Conservation (phyloP, 2,329 filamentous ascomycete genomes). For the Paecilomyces variotii region DNA sequence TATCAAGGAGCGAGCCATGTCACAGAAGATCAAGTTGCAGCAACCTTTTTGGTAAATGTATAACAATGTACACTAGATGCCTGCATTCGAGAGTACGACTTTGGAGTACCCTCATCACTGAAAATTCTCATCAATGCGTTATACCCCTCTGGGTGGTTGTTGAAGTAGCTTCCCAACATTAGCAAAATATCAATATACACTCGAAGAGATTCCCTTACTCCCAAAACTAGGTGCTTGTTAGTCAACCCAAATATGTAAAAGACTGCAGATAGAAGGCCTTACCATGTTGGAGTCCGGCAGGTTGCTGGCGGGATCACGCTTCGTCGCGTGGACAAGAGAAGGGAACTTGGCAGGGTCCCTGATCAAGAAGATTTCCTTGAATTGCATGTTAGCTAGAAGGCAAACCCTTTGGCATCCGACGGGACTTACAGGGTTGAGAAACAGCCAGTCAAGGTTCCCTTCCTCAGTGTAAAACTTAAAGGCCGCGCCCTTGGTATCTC, state of each 20-base stretch:
- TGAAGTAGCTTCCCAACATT: constrained; percentile 2
- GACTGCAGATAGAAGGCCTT: not conserved
- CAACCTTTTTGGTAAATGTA: not conserved
- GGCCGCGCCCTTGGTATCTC: no score
- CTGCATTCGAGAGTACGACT: not conserved
- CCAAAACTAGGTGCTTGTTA: not conserved
- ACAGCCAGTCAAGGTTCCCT: no score
- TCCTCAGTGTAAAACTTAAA: no score
- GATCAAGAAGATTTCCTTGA: constrained; percentile 10
- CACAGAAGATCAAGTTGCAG: not conserved
- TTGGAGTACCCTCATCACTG: constrained; percentile 6
- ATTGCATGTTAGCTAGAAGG: no score
- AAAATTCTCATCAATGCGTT: constrained; percentile 5
- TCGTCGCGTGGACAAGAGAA: not conserved
- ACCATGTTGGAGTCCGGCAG: constrained; percentile 4
- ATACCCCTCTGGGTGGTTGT: constrained; percentile 5
- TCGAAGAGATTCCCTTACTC: not conserved
- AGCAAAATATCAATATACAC: no score
- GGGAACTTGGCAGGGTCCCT: constrained; percentile 8
- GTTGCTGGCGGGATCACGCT: constrained; percentile 6
- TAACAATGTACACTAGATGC: not conserved
- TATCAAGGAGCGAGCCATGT: no score
- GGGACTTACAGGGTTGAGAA: no score
- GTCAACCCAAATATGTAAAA: no score
- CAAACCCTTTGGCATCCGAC: no score